Conservation (phyloP, 257 asterid species). For the Haberlea rhodopensis region DNA sequence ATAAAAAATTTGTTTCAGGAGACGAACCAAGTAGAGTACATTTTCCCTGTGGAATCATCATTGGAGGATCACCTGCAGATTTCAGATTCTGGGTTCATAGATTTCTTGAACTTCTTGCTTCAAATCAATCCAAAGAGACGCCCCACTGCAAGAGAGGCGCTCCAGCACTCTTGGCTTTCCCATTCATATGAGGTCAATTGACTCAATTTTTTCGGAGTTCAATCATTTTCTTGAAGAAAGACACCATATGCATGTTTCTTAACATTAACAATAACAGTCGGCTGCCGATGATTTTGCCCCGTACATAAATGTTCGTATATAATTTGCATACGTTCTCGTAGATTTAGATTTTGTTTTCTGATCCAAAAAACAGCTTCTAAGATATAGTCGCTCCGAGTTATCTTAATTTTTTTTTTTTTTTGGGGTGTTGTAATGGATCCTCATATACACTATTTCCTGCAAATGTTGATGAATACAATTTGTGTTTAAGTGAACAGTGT, state of each 20-base stretch:
- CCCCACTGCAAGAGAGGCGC: conserved; percentile 67
- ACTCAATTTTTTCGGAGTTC: conserved; percentile 29
- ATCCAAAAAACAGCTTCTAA: not conserved
- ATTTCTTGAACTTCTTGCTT: conserved; percentile 59
- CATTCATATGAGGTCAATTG: conserved; percentile 34
- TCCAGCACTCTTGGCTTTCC: conserved; percentile 81
- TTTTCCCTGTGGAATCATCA: conserved; percentile 61
- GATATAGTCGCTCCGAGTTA: not conserved
- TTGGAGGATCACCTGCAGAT: conserved; percentile 71
- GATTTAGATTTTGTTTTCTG: too few species aligned
- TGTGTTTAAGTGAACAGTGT: not conserved
- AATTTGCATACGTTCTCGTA: not conserved
- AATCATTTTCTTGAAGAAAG: not conserved
- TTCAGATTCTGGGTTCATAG: conserved; percentile 51
- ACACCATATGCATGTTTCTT: conserved; percentile 1
- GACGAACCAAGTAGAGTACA: conserved; percentile 61
- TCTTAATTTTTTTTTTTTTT: too few species aligned
- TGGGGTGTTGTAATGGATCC: not conserved
- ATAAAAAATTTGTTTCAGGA: conserved; percentile 37
- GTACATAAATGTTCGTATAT: conserved; percentile 6
- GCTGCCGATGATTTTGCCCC: conserved; percentile 7
- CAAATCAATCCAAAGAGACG: conserved; percentile 73
- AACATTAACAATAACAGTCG: not conserved
- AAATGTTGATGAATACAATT: not conserved
- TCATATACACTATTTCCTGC: not conserved